Percentiles rank a stretch among this genome's conserved stretches.
Evolutionary conservation across 495 filamentous ascomycete genomes (phyloP).

Genomic region (Neurospora tetraspora): DNA sequence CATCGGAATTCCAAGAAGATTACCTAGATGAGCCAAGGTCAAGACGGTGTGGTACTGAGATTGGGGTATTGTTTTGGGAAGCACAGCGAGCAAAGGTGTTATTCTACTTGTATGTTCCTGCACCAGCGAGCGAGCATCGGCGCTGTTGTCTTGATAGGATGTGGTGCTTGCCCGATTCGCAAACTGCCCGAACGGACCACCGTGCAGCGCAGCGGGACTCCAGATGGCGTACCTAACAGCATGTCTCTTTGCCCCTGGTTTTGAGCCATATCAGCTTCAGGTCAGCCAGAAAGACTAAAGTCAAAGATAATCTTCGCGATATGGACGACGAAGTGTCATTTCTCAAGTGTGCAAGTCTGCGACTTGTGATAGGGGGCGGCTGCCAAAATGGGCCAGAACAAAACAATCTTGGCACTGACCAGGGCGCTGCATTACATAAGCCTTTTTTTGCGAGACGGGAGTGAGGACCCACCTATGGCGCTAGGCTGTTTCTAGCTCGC

Average conservation of each 20-base stretch:
- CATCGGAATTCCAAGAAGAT: too few relatives aligned
- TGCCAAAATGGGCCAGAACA: not conserved
- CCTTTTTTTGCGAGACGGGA: not conserved
- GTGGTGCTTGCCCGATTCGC: not conserved
- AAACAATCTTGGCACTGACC: not conserved
- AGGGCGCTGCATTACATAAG: not conserved
- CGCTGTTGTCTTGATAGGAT: not conserved
- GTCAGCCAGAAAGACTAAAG: not conserved
- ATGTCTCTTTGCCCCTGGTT: too few relatives aligned
- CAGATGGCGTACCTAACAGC: too few relatives aligned
- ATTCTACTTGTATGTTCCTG: not conserved
- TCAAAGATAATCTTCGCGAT: not conserved
- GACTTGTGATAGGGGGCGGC: not conserved
- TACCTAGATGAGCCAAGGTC: too few relatives aligned
- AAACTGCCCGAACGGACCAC: not conserved
- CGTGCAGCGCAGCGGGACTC: too few relatives aligned
- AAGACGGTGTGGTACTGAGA: not conserved
- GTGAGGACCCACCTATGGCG: not conserved
- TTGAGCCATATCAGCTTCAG: not conserved
- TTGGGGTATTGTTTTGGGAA: not conserved
- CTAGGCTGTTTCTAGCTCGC: not conserved
- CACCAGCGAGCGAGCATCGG: not conserved
- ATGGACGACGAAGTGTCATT: not conserved
- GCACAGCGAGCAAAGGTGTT: not conserved
- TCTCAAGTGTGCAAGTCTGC: not conserved